phyloP scores from a whole-genome alignment of 306 rosid species.

The Acmispon strigosus region DNA sequence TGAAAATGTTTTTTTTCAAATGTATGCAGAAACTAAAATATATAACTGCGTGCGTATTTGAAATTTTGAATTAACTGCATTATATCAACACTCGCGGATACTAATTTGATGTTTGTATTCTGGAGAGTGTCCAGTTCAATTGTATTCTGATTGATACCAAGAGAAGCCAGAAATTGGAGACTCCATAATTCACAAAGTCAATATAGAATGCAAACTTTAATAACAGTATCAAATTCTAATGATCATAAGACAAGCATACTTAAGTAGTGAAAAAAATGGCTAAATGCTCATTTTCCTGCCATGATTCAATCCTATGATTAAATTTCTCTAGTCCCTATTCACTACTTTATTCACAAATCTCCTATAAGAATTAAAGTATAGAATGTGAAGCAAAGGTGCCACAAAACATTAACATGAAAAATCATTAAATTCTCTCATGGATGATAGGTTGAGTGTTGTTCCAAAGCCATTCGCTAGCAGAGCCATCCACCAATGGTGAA shows the following conservation, averaged over 20 bases:
- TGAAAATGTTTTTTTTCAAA: too few species aligned
- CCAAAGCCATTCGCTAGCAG: constrained; percentile 85
- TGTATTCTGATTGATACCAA: background rate
- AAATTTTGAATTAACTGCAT: too few species aligned
- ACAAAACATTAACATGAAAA: constrained; percentile 1
- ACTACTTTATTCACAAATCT: constrained; percentile 16
- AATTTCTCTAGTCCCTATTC: background rate
- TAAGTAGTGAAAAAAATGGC: background rate
- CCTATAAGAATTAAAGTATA: background rate
- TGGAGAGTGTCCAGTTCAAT: too few species aligned
- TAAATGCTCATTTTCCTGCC: background rate
- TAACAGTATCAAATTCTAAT: background rate
- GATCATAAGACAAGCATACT: background rate
- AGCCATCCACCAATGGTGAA: constrained; percentile 72
- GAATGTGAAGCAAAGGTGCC: constrained; percentile 12
- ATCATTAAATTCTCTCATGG: constrained; percentile 20
- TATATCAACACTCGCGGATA: too few species aligned
- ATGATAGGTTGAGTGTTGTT: constrained; percentile 61
- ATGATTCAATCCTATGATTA: background rate
- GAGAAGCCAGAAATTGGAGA: background rate
- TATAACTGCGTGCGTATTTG: too few species aligned
- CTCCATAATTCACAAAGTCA: background rate
- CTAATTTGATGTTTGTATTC: too few species aligned
- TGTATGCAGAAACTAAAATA: too few species aligned
- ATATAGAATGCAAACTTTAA: background rate